These are phyloP conservation scores for Hanseniaspora occidentalis DNA, from an alignment of 805 yeast genomes.

Conservation along the genomic window DNA sequence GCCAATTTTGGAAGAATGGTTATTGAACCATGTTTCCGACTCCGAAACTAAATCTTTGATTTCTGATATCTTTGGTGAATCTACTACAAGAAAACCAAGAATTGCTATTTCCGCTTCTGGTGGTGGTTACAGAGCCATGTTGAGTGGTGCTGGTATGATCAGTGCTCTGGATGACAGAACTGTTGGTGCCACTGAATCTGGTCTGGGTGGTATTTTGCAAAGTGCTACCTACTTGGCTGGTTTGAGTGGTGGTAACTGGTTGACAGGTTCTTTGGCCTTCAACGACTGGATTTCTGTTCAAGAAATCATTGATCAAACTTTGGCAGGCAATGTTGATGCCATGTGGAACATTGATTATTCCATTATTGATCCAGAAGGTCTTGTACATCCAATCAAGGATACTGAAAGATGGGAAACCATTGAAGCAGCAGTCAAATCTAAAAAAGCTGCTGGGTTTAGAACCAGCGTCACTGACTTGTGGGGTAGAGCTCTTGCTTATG, in stretches of 20 bases:
- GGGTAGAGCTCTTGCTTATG: conserved; percentile 67
- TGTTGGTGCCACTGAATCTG: conserved; percentile 35
- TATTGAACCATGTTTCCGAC: conserved; percentile 19
- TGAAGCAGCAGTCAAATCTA: conserved; percentile 38
- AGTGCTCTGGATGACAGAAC: conserved; percentile 70
- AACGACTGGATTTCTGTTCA: conserved; percentile 67
- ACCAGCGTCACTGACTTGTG: conserved; percentile 65
- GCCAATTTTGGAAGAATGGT: conserved; percentile 32
- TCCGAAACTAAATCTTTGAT: conserved; percentile 18
- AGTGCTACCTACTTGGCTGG: conserved; percentile 62
- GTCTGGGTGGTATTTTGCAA: conserved; percentile 66
- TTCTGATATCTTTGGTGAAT: background rate
- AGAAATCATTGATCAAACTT: conserved; percentile 33
- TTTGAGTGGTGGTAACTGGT: conserved; percentile 79
- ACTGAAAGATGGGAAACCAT: conserved; percentile 41
- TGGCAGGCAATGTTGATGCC: conserved; percentile 21
- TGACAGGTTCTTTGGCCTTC: conserved; percentile 51
- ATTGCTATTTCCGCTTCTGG: conserved; percentile 59
- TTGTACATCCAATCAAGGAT: conserved; percentile 37
- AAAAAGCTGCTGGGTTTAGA: conserved; percentile 52
- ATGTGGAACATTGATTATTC: conserved; percentile 62
- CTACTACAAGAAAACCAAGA: conserved; percentile 8
- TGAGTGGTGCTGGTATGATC: conserved; percentile 72
- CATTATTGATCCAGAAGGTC: conserved; percentile 53
- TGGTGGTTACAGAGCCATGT: conserved; percentile 83